Evolutionary conservation across 2,329 filamentous ascomycete genomes (phyloP).

Genomic region (Cordyceps pruinosa): DNA sequence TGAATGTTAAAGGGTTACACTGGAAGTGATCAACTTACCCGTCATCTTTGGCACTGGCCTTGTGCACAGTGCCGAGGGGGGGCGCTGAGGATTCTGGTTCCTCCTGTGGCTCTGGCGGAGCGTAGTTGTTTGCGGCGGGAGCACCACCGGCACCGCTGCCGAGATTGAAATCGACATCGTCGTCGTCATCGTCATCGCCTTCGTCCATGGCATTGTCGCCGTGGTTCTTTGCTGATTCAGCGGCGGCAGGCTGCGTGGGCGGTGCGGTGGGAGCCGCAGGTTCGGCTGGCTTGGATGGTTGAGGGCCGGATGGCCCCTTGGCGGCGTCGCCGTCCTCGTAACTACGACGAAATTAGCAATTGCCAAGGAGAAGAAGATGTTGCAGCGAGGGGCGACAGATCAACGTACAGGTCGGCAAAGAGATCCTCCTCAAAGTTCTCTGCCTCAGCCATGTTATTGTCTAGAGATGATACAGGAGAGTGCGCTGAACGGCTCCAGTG

Average conservation of each 20-base stretch:
- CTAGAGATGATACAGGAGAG: background rate
- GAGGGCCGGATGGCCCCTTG: conserved; percentile 30
- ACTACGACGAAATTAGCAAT: conserved; percentile 30
- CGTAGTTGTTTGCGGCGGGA: conserved; percentile 23
- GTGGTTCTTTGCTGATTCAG: conserved; percentile 24
- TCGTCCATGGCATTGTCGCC: conserved; percentile 38
- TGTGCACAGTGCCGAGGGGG: conserved; percentile 34
- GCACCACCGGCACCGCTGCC: conserved; percentile 48
- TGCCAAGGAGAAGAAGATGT: background rate
- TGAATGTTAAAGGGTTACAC: background rate
- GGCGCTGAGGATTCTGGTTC: conserved; percentile 24
- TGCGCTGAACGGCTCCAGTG: background rate
- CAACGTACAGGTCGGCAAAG: conserved; percentile 82
- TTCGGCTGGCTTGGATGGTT: conserved; percentile 8
- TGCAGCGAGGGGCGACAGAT: background rate
- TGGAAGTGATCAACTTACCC: conserved; percentile 29
- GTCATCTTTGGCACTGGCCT: conserved; percentile 57
- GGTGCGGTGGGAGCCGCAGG: conserved; percentile 11
- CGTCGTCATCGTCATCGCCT: conserved; percentile 39
- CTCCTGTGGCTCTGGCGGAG: conserved; percentile 22
- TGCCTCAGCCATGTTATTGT: conserved; percentile 60
- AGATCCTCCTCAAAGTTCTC: conserved; percentile 89
- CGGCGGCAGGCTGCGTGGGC: conserved; percentile 24
- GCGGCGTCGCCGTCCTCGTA: conserved; percentile 58
- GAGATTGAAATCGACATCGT: conserved; percentile 50